Conservation (phyloP, 108 stramenopile genomes). For the Fistulifera solaris region DNA sequence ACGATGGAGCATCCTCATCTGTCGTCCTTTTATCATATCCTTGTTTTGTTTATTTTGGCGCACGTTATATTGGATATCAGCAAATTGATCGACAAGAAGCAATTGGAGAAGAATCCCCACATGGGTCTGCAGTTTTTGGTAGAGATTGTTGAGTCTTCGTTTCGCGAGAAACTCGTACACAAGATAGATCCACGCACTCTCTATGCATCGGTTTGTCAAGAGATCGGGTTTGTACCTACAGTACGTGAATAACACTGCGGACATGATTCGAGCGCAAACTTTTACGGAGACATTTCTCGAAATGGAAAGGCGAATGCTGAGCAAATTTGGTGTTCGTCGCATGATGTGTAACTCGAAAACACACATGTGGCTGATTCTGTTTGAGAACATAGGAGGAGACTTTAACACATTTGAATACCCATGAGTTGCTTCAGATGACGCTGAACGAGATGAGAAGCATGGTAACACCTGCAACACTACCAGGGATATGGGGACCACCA, state of each 20-base stretch:
- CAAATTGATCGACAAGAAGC: background rate
- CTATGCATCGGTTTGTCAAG: too few relatives aligned
- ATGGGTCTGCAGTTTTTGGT: conserved; percentile 5
- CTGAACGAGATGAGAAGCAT: background rate
- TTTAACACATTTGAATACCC: conserved; percentile 12
- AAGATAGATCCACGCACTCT: too few relatives aligned
- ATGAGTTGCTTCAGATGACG: conserved; percentile 1
- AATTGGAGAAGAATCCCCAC: background rate
- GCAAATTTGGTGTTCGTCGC: too few relatives aligned
- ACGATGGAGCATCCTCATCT: conserved; percentile 3
- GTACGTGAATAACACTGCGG: too few relatives aligned
- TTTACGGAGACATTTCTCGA: too few relatives aligned
- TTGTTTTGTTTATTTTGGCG: background rate
- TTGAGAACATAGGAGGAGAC: conserved; percentile 2
- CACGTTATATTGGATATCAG: background rate
- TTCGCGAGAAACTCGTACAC: background rate
- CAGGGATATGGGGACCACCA: background rate
- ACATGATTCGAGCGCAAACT: too few relatives aligned
- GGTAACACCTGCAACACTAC: background rate
- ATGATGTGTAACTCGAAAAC: too few relatives aligned
- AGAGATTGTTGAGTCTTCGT: conserved; percentile 3
- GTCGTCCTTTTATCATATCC: conserved; percentile 3
- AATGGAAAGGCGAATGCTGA: too few relatives aligned
- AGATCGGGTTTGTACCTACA: too few relatives aligned
- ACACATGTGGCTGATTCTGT: too few relatives aligned